phyloP scores from a whole-genome alignment of 768 basidiomycete genomes.

The Calocybe cyanea region DNA sequence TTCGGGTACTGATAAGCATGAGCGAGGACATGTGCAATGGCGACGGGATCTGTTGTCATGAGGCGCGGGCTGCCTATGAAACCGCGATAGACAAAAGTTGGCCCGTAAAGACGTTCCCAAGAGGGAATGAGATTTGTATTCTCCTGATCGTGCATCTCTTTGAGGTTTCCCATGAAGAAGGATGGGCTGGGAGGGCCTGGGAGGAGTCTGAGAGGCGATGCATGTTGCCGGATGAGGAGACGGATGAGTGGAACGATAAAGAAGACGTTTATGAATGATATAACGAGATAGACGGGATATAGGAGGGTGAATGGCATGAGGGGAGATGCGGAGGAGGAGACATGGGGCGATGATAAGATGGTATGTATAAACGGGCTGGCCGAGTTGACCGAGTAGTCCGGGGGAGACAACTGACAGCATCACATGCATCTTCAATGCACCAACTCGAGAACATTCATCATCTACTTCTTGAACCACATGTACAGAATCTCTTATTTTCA shows the following conservation, averaged over 20 bases:
- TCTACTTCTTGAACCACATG: constrained; percentile 8
- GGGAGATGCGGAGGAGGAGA: constrained; percentile 11
- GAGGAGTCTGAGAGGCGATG: constrained; percentile 46
- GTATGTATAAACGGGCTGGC: background rate
- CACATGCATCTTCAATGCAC: too few species aligned
- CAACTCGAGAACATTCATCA: constrained; percentile 4
- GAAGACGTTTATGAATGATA: constrained; percentile 17
- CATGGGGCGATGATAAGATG: constrained; percentile 2
- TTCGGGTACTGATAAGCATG: constrained; percentile 59
- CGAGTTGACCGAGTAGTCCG: background rate
- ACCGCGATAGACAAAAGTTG: constrained; percentile 49
- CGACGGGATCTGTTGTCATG: constrained; percentile 55
- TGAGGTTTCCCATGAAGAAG: constrained; percentile 49
- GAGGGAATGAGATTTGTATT: constrained; percentile 43
- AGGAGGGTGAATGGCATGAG: background rate
- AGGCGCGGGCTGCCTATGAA: constrained; percentile 51
- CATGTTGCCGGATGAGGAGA: constrained; percentile 40
- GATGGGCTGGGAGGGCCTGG: constrained; percentile 43
- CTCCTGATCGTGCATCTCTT: constrained; percentile 54
- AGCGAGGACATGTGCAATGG: constrained; percentile 54
- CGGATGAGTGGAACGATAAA: constrained; percentile 28
- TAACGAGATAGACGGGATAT: constrained; percentile 20
- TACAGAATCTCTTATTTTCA: constrained; percentile 31
- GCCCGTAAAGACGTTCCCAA: constrained; percentile 45
- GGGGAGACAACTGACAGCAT: too few species aligned